Base-by-base conservation (phyloP, 805 yeast genomes). In the Starmerella bombi region DNA sequence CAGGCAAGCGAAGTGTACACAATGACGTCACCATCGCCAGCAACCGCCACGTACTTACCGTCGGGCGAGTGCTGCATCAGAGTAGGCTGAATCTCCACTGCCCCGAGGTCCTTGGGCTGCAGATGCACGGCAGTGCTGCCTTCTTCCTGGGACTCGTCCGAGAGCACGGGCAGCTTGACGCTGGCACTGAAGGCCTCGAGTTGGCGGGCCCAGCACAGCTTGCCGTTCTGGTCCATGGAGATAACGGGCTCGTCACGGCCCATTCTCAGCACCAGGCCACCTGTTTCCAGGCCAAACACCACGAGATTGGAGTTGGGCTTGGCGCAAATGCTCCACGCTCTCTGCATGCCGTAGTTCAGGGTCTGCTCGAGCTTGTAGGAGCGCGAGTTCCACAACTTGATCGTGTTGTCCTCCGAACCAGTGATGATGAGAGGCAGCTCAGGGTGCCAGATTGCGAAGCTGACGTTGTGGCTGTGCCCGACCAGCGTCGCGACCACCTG, bases 361-460 rank as follows among this genome's bases (percentile, higher is more conserved):
- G 95, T 77, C 63, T 85, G 85, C 63, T 88, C 97, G 50, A 88
- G 71, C 63, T 83, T 84, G 66, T 88, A 91, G 27, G 97, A 84
- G 58, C 80, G 80, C 18, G 96, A 71, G 60, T 83, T 88, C 99
- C 99, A 91, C 55, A 91, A 72, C 58, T 86, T 84, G 51, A 91
- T 69, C 8, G 95, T 79, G 39, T 93, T 84, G 64, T 91, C 99
- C 64, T 91, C 99, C 38, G 95, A 80, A 50, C 99, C 99, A 3
- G 96, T 84, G 36, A 91, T 72, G 49, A 91, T 86, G 50, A 88
- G 66, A 18, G 98, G 98, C 56, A 91, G 70, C 56, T 88, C 93
- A n/a, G 95, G 94, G 61, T 91, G 99, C 77, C 86, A 91, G 27
- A 86, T 75, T 6, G 99, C 98, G 66, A 85, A 91, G 21, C 95